A percentile compares a stretch with the other conserved stretches of the same genome.
Conservation (phyloP, 441 rosid genomes). For the Mallotus repandus region DNA sequence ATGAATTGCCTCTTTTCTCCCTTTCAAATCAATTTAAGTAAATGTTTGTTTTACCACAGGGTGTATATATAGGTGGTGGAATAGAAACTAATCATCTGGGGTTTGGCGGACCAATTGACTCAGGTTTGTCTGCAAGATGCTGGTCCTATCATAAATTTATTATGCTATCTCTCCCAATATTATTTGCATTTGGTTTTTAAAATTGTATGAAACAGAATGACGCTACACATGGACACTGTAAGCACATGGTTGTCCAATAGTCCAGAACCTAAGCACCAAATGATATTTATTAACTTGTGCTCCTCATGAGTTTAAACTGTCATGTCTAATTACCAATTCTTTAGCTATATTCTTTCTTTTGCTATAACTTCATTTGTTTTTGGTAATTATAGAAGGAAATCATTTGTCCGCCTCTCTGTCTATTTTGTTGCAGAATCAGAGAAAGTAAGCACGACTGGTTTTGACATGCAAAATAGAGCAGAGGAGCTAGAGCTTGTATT, state of each 20-base stretch:
- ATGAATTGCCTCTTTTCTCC: background rate
- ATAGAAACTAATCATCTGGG: slow-evolving; percentile 54
- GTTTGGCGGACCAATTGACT: slow-evolving; percentile 49
- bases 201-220: background rate
- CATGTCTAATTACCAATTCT: no score
- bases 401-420: no score
- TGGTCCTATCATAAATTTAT: background rate
- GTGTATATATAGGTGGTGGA: slow-evolving; percentile 54
- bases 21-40: slow-evolving; percentile 4
- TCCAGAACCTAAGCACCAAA: background rate
- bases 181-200: slow-evolving; percentile 19
- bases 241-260: background rate
- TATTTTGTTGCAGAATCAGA: no score
- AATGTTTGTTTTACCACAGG: slow-evolving; percentile 41
- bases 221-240: background rate
- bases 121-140: slow-evolving; percentile 52
- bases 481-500: no score
- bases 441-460: no score
- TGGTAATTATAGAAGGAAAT: no score
- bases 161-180: slow-evolving; percentile 8
- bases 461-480: no score
- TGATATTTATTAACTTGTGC: no score
- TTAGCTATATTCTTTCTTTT: no score
- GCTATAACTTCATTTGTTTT: no score
- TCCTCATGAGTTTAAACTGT: no score